Evolutionary conservation across 2,329 filamentous ascomycete species (phyloP).

Genomic region (Xylaria polymorpha): DNA sequence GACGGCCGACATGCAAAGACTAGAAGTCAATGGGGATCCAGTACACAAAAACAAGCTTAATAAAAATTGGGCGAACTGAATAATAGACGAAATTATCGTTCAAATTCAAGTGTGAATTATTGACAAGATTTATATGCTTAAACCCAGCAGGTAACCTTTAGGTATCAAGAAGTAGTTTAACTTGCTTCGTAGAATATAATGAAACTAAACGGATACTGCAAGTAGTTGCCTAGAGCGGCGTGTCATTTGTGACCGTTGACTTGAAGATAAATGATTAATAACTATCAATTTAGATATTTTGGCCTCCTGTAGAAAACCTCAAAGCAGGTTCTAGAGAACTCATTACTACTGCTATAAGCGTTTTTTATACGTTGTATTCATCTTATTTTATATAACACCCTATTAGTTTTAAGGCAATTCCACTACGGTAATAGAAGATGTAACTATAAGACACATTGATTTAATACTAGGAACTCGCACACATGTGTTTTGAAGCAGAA

Average conservation of each 20-base stretch:
- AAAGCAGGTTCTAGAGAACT: background rate
- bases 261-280: too few relatives aligned
- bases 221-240: background rate
- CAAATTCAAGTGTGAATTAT: too few relatives aligned
- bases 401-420: background rate
- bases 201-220: background rate
- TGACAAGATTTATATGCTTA: too few relatives aligned
- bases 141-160: too few relatives aligned
- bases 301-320: background rate
- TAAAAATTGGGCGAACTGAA: too few relatives aligned
- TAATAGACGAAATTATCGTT: too few relatives aligned
- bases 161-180: too few relatives aligned
- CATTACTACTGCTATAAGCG: background rate
- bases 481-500: background rate
- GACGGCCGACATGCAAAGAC: too few relatives aligned
- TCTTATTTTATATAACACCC: background rate
- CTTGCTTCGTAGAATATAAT: too few relatives aligned
- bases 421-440: background rate
- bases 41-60: too few relatives aligned
- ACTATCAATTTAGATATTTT: too few relatives aligned
- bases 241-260: background rate
- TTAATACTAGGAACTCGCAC: background rate
- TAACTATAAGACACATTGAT: background rate
- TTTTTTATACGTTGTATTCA: background rate
- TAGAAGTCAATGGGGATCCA: too few relatives aligned